Base-by-base conservation (phyloP, 75 land plant species). In the Sequoia sempervirens region DNA sequence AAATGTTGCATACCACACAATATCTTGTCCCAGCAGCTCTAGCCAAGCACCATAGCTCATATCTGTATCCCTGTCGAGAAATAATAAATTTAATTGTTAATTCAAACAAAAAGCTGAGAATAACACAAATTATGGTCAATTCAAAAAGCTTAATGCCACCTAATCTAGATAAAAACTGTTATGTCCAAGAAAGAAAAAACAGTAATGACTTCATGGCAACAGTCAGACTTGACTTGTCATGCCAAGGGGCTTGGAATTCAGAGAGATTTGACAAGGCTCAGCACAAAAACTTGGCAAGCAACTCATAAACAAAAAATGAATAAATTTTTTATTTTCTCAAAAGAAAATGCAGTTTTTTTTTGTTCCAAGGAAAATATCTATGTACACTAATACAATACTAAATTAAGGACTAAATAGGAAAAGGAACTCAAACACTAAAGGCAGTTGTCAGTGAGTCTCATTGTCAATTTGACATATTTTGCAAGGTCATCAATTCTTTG, bases 31-130 rank as follows among this genome's bases (percentile, higher is more conserved):
- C 99, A 76, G 98, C 90, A 78, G 95, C 96, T 78, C 98, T 89
- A 82, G 99, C 99, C 87, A 97, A 78, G 83, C 99, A 97, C 99
- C 99, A 97, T 20, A 97, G 84, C 84, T 97, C 99, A 82, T 97
- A 97, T 89, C 99, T 89, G 86, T 97, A 97, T 38, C 99, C 99
- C 94, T 93, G 87, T 64, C 56, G 7, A 84, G 17, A 78, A 32
- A 69, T 1, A 28, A 69, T 32, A 11, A 23, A 64, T 64, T 58
- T 20, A 26, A 32, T 69, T n/a, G n/a, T n/a, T n/a, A n/a, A n/a
- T n/a, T n/a, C n/a, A n/a, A n/a, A n/a, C n/a, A n/a, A n/a, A n/a
- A n/a, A n/a, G n/a, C n/a, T n/a, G n/a, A n/a, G n/a, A n/a, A n/a
- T n/a, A n/a, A n/a, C n/a, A n/a, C n/a, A n/a, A n/a, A n/a, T n/a